Conservation (phyloP, 2,329 filamentous ascomycete species). For the Rhynchosporium graminicola region DNA sequence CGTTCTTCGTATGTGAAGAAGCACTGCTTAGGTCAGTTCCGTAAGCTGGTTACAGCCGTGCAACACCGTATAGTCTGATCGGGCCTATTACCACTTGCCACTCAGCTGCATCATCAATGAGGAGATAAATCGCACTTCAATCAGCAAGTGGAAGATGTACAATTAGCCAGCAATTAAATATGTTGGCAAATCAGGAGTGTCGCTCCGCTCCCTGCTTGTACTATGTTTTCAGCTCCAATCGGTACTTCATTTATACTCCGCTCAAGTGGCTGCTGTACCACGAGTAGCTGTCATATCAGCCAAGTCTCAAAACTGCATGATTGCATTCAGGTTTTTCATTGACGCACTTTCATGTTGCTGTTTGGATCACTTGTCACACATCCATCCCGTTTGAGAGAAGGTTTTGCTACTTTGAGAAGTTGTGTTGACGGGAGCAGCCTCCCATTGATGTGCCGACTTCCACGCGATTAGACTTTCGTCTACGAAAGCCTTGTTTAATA, state of each 20-base stretch:
- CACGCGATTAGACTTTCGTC: too few species aligned
- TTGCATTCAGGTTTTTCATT: not conserved
- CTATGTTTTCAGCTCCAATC: not conserved
- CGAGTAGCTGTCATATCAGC: not conserved
- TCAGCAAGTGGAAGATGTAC: not conserved
- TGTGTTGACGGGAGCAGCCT: not conserved
- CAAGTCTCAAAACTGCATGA: not conserved
- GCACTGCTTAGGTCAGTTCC: not conserved
- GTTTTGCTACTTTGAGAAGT: not conserved
- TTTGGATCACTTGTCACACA: not conserved
- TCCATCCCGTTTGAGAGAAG: not conserved
- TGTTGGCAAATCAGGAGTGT: not conserved
- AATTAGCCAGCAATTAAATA: constrained; percentile 4
- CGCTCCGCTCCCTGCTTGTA: constrained; percentile 1
- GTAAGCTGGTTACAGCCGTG: not conserved
- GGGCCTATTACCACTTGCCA: constrained; percentile 2
- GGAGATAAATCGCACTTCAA: too few species aligned
- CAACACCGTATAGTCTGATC: not conserved
- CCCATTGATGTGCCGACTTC: not conserved
- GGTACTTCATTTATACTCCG: not conserved
- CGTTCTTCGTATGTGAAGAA: not conserved
- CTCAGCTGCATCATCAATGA: not conserved
- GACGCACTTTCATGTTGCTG: not conserved
- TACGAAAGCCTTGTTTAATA: too few species aligned
- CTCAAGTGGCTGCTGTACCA: not conserved